Evolutionary conservation across 352 stramenopile genomes (phyloP).

Genomic region (Phytophthora kernoviae): DNA sequence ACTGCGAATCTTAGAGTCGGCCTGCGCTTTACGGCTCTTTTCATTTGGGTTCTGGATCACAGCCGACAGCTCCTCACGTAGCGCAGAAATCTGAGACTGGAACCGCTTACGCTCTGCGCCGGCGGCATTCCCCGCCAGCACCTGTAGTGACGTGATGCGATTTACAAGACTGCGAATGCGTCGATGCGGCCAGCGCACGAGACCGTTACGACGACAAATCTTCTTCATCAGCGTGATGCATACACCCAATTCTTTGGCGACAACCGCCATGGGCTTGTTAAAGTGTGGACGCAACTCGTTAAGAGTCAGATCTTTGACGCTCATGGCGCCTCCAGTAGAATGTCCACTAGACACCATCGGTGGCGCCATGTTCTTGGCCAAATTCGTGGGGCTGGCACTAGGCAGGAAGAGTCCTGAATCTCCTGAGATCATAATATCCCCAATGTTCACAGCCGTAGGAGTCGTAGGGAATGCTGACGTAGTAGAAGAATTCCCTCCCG

Average conservation of each 20-base stretch:
- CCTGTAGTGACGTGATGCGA: constrained; percentile 77
- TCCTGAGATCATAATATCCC: constrained; percentile 53
- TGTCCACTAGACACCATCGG: constrained; percentile 31
- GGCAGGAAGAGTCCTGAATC: constrained; percentile 48
- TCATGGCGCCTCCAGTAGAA: constrained; percentile 45
- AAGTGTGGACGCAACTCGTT: constrained; percentile 85
- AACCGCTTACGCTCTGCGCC: constrained; percentile 67
- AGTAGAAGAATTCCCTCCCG: constrained; percentile 11
- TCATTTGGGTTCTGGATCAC: constrained; percentile 88
- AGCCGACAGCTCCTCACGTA: constrained; percentile 71
- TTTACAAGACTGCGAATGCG: constrained; percentile 85
- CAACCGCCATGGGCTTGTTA: constrained; percentile 84
- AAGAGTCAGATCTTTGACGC: constrained; percentile 80
- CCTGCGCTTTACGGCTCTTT: constrained; percentile 81
- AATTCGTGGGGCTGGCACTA: constrained; percentile 37
- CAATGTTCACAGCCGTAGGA: constrained; percentile 34
- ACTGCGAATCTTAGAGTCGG: constrained; percentile 52
- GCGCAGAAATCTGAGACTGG: constrained; percentile 56
- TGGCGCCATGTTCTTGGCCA: constrained; percentile 54
- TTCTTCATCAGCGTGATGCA: constrained; percentile 91
- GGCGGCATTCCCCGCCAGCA: constrained; percentile 54
- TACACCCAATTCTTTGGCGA: constrained; percentile 82
- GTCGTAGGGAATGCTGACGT: constrained; percentile 27
- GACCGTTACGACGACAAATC: constrained; percentile 82
- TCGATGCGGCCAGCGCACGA: constrained; percentile 82